These are phyloP conservation scores for Halophytophthora polymorphica DNA, from an alignment of 352 stramenopile species.

Conservation along the genomic window DNA sequence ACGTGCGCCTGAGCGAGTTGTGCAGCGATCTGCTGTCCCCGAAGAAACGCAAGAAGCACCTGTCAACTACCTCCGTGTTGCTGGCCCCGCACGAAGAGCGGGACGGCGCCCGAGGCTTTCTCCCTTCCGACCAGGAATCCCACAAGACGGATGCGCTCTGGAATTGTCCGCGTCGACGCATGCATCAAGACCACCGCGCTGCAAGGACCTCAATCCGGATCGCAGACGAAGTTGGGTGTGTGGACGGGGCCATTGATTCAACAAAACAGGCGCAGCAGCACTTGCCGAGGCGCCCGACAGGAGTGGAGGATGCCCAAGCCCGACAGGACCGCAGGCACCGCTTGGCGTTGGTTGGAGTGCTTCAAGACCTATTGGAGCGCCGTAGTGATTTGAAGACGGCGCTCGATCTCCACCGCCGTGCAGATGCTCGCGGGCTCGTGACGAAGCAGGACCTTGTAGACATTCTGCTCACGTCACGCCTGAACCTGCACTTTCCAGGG, in stretches of 20 bases:
- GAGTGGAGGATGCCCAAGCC: conserved; percentile 14
- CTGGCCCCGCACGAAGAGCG: conserved; percentile 53
- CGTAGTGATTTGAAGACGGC: conserved; percentile 70
- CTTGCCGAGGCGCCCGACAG: conserved; percentile 6
- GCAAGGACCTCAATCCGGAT: conserved; percentile 59
- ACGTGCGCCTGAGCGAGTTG: conserved; percentile 40
- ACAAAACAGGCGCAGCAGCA: conserved; percentile 1
- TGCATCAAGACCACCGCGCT: conserved; percentile 60
- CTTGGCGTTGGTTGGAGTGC: conserved; percentile 44
- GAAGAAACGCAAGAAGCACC: conserved; percentile 60
- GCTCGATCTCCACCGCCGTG: conserved; percentile 56
- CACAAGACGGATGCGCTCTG: conserved; percentile 47
- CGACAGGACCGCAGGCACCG: conserved; percentile 27
- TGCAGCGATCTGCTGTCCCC: conserved; percentile 69
- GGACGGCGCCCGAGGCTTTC: conserved; percentile 12
- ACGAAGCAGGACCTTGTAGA: conserved; percentile 54
- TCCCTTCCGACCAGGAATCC: conserved; percentile 15
- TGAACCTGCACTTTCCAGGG: conserved; percentile 54
- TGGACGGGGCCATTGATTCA: conserved; percentile 4
- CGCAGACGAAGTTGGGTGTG: conserved; percentile 29
- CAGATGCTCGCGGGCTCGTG: conserved; percentile 61
- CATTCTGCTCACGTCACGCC: conserved; percentile 58
- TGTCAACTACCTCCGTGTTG: conserved; percentile 67
- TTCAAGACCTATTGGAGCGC: conserved; percentile 70
- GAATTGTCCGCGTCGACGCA: conserved; percentile 60